These are phyloP conservation scores for Citrus cavaleriei DNA, from an alignment of 345 rosid species.

Conservation along the genomic window DNA sequence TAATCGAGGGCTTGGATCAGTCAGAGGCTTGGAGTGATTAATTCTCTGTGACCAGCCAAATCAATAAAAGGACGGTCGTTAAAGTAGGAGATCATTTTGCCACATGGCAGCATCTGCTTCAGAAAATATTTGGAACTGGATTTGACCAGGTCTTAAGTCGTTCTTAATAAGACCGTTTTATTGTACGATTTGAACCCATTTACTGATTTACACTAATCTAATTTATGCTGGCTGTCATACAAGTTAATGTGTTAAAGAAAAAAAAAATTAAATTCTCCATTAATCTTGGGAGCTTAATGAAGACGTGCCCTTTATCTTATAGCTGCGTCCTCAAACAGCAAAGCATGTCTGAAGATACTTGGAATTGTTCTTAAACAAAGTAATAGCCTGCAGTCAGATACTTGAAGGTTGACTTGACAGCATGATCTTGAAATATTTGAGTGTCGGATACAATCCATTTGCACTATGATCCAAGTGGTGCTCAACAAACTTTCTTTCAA, in stretches of 20 bases:
- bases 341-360: background rate
- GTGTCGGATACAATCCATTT: background rate
- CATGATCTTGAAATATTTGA: background rate
- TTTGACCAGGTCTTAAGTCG: background rate
- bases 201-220: background rate
- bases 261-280: background rate
- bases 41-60: background rate
- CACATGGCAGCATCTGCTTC: constrained; percentile 10
- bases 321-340: background rate
- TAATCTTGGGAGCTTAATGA: background rate
- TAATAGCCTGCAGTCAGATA: background rate
- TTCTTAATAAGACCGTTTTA: background rate
- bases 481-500: no score
- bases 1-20: constrained; percentile 2
- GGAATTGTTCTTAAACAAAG: background rate
- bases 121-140: background rate
- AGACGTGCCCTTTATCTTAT: background rate
- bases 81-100: background rate
- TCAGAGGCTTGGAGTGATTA: constrained; percentile 6
- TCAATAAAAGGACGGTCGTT: background rate
- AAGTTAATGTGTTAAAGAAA: no score
- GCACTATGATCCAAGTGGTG: no score
- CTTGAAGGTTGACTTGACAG: background rate
- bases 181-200: background rate
- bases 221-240: background rate